Evolutionary conservation across 805 yeast genomes (phyloP), one percentile per base, ranked within the genome.

Genomic region (Yarrowia sp.): DNA sequence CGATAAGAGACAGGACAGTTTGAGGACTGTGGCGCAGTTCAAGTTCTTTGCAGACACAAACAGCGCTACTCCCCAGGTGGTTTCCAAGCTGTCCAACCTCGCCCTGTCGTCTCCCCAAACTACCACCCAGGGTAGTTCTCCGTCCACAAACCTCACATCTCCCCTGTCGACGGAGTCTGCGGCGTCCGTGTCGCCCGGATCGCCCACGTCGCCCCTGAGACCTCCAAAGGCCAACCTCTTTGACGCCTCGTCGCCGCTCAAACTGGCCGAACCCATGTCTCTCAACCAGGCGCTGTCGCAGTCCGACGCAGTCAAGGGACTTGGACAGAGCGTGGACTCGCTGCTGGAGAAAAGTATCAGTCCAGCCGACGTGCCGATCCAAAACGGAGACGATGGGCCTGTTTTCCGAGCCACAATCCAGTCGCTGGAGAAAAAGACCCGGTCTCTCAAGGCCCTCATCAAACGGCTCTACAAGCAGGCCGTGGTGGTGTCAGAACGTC

Each of bases 361-460:
- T 2, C 67, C 67, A 15, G 22, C 48, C 1, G 67, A 63, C 22
- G 65, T 59, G 32, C 56, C 67, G 7, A 32, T 48, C 10, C 67
- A 63, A 22, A 63, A 48, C 8, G 65, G 65, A 9, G 83, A 81
- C 66, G 84, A 81, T 63, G 83, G 84, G 8, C 84, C 84, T 3
- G 74, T 79, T 26, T 81, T 81, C 72, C 74, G 84, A 19, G 81
- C 82, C 22, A 77, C 82, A 5, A 73, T 81, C 15, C 74, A 78
- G 14, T 70, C 74, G 8, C 74, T 81, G 72, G 84, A 81, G 70
- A 77, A 79, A 55, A 74, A 74, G 61, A 75, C 80, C 0, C 75
- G 76, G 8, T 69, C 72, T 35, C 70, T 80, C 61, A 80, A 81
- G 59, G 70, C 74, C 32, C 72, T 74, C 36, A 72, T 77, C 46